These are phyloP conservation scores for Penicillium nucicola DNA, from an alignment of 495 filamentous ascomycete species.

Conservation along the genomic window DNA sequence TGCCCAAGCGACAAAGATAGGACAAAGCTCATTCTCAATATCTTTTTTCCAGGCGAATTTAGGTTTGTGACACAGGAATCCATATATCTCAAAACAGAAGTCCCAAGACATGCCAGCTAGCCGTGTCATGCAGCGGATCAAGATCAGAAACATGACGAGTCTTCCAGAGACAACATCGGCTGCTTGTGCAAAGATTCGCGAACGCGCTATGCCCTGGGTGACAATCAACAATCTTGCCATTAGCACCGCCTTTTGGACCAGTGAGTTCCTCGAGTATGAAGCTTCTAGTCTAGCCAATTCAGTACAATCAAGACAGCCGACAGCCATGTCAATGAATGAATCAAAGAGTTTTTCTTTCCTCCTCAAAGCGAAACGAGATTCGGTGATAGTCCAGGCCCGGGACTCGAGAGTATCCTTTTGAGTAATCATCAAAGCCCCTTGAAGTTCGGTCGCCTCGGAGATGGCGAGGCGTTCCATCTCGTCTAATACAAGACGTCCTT, in stretches of 20 bases:
- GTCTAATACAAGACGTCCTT: conserved; percentile 1
- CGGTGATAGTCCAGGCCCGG: neutral
- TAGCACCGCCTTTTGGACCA: conserved; percentile 5
- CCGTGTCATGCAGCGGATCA: neutral
- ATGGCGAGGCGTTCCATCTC: neutral
- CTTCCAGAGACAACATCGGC: neutral
- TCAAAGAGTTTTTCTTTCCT: neutral
- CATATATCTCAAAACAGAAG: conserved; percentile 6
- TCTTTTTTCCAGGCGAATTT: neutral
- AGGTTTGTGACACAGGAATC: neutral
- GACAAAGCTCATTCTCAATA: neutral
- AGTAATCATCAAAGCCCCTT: neutral
- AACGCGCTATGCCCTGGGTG: conserved; percentile 1
- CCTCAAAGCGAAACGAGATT: neutral
- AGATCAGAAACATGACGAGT: conserved; percentile 4
- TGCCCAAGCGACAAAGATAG: conserved; percentile 10
- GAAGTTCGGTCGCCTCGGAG: no score
- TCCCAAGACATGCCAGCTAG: conserved; percentile 4
- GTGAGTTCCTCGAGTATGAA: neutral
- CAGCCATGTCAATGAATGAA: neutral
- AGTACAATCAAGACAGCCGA: neutral
- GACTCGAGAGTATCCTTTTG: neutral
- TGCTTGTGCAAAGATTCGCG: neutral
- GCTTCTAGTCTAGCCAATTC: conserved; percentile 1
- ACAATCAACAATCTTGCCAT: conserved; percentile 10